phyloP scores from a whole-genome alignment of 106 monocot species.

The Dendrobium nobile region DNA sequence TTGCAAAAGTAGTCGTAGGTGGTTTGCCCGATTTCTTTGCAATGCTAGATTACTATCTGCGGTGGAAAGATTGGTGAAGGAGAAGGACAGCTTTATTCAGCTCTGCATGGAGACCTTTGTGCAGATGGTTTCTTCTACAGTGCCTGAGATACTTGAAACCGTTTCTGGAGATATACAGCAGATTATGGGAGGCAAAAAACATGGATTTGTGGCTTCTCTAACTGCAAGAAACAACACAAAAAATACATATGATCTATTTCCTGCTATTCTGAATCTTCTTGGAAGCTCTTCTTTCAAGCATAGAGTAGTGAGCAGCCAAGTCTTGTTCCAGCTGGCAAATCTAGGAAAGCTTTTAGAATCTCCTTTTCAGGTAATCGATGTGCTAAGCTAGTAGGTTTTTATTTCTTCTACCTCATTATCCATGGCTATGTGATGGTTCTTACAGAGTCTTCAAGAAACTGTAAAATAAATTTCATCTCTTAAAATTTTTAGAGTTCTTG shows the following conservation, averaged over 20 bases:
- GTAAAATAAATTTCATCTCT: not conserved
- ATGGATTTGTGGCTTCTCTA: slow-evolving; percentile 38
- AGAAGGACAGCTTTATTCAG: slow-evolving; percentile 65
- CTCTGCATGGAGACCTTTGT: slow-evolving; percentile 75
- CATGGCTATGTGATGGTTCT: not conserved
- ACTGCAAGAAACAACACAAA: slow-evolving; percentile 57
- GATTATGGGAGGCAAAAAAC: slow-evolving; percentile 69
- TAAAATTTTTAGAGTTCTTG: too few species aligned
- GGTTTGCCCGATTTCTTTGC: slow-evolving; percentile 84
- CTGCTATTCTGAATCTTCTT: slow-evolving; percentile 89
- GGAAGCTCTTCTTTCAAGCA: slow-evolving; percentile 78
- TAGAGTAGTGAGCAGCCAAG: slow-evolving; percentile 49
- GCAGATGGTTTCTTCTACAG: slow-evolving; percentile 39
- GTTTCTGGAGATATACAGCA: slow-evolving; percentile 77
- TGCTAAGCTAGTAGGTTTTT: not conserved
- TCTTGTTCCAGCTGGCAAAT: slow-evolving; percentile 72
- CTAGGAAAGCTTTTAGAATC: slow-evolving; percentile 73
- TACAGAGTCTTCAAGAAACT: not conserved
- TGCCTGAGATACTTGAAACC: slow-evolving; percentile 70
- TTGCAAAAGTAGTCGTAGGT: slow-evolving; percentile 82
- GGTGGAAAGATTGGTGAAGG: slow-evolving; percentile 76
- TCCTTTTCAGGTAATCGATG: slow-evolving; percentile 63
- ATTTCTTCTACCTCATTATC: not conserved
- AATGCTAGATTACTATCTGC: slow-evolving; percentile 63
- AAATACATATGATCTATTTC: slow-evolving; percentile 60